A percentile compares a stretch with the other conserved stretches of the same genome.
Conservation (phyloP, 1,284 basidiomycete species). For the Ustilago bromivora region DNA sequence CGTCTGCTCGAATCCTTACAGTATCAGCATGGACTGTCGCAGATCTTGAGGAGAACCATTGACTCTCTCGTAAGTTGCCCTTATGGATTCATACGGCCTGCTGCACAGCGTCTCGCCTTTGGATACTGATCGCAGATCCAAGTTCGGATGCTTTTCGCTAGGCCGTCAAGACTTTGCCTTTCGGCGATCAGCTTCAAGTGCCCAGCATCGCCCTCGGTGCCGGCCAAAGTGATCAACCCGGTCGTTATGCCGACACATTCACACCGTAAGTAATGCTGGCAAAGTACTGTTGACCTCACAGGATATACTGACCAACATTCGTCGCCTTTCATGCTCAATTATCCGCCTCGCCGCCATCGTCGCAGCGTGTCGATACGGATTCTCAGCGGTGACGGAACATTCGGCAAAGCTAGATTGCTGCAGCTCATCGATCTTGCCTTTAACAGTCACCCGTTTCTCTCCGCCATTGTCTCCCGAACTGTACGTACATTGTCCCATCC, state of each 20-base stretch:
- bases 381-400: not conserved
- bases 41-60: conserved; percentile 19
- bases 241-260: not conserved
- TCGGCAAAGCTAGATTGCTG: not conserved
- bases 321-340: not conserved
- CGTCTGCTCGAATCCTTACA: not conserved
- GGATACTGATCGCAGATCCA: not conserved
- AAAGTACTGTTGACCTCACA: not conserved
- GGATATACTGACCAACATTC: not conserved
- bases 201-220: not conserved
- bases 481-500: conserved; percentile 8
- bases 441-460: conserved; percentile 38
- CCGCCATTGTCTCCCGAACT: conserved; percentile 31
- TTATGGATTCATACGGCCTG: not conserved
- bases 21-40: conserved; percentile 30
- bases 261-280: not conserved
- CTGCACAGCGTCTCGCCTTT: not conserved
- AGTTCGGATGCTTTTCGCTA: not conserved
- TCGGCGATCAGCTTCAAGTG: conserved; percentile 17
- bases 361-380: not conserved
- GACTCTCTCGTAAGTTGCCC: conserved; percentile 16
- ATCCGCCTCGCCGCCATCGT: not conserved
- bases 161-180: conserved; percentile 9
- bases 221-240: not conserved
- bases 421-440: conserved; percentile 32